These are phyloP conservation scores for Tubosaeta sp. DNA, from an alignment of 768 basidiomycete species.

Conservation along the genomic window DNA sequence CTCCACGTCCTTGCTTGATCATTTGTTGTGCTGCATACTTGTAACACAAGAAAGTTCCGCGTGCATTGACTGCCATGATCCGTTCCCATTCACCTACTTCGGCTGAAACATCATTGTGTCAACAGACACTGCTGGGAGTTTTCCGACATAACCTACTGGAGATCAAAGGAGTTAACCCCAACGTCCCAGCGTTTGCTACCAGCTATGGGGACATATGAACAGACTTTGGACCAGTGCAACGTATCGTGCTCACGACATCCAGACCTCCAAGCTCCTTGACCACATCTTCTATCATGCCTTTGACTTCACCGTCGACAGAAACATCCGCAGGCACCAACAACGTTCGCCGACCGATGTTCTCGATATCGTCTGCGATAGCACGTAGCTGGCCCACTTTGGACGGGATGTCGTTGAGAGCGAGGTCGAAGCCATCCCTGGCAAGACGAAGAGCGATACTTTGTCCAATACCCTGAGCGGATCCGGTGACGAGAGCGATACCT, in stretches of 20 bases:
- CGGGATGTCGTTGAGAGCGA: slow-evolving; percentile 28
- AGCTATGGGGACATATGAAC: slow-evolving; percentile 1
- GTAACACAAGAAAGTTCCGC: slow-evolving; percentile 37
- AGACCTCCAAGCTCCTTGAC: slow-evolving; percentile 36
- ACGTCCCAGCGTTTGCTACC: slow-evolving; percentile 15
- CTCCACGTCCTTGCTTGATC: slow-evolving; percentile 37
- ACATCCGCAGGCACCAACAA: slow-evolving; percentile 35
- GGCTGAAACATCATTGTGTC: slow-evolving; percentile 15
- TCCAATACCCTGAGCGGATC: slow-evolving; percentile 30
- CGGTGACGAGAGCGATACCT: slow-evolving; percentile 31
- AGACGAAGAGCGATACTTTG: slow-evolving; percentile 16
- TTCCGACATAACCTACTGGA: not conserved
- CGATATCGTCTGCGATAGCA: slow-evolving; percentile 9
- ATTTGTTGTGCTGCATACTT: slow-evolving; percentile 37
- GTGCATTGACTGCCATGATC: slow-evolving; percentile 35
- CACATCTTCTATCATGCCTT: slow-evolving; percentile 33
- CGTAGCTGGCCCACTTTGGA: slow-evolving; percentile 11
- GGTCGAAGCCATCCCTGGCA: slow-evolving; percentile 22
- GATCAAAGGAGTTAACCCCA: not conserved
- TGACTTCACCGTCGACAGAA: slow-evolving; percentile 37
- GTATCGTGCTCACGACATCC: slow-evolving; percentile 37
- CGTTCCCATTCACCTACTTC: slow-evolving; percentile 37
- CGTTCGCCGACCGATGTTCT: slow-evolving; percentile 11
- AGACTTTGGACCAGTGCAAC: not conserved
- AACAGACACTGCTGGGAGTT: not conserved